A percentile compares a stretch with the other conserved stretches of the same genome.
phyloP scores from a whole-genome alignment of 805 yeast genomes.

The Sugiyamaella floridensis region DNA sequence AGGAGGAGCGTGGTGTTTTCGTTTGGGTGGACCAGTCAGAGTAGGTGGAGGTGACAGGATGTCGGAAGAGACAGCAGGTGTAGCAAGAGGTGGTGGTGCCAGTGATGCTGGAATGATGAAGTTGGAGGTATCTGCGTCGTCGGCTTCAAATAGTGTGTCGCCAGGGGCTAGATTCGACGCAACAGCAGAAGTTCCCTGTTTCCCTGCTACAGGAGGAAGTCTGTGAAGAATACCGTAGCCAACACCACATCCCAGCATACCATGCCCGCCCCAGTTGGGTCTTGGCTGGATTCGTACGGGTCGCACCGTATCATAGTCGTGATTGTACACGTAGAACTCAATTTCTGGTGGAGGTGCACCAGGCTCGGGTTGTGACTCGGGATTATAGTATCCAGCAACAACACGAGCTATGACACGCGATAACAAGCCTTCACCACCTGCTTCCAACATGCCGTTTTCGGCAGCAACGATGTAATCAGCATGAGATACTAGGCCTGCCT shows the following conservation, averaged over 20 bases:
- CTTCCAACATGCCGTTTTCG: constrained; percentile 73
- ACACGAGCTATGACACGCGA: constrained; percentile 48
- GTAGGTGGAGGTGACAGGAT: constrained; percentile 5
- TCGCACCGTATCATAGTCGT: constrained; percentile 75
- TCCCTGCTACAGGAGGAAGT: constrained; percentile 53
- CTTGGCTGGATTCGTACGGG: constrained; percentile 75
- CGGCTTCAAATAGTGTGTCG: constrained; percentile 36
- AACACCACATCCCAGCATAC: constrained; percentile 86
- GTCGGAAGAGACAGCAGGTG: neutral
- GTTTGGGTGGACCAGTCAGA: constrained; percentile 5
- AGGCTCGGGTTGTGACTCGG: constrained; percentile 23
- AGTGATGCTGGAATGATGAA: constrained; percentile 17
- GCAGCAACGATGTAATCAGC: constrained; percentile 86
- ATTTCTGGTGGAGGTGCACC: constrained; percentile 31
- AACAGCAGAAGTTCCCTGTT: constrained; percentile 4
- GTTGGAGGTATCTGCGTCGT: constrained; percentile 6
- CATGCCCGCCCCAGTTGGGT: constrained; percentile 76
- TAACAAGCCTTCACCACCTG: constrained; percentile 80
- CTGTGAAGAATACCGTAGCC: constrained; percentile 89
- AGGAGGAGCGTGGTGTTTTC: constrained; percentile 4
- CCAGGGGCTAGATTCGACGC: constrained; percentile 29
- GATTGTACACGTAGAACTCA: constrained; percentile 74
- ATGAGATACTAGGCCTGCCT: constrained; percentile 75
- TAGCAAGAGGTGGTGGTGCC: constrained; percentile 14
- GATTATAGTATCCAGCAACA: constrained; percentile 41